Base-by-base conservation (phyloP, 495 filamentous ascomycete species). In the Chaetomium fimeti region DNA sequence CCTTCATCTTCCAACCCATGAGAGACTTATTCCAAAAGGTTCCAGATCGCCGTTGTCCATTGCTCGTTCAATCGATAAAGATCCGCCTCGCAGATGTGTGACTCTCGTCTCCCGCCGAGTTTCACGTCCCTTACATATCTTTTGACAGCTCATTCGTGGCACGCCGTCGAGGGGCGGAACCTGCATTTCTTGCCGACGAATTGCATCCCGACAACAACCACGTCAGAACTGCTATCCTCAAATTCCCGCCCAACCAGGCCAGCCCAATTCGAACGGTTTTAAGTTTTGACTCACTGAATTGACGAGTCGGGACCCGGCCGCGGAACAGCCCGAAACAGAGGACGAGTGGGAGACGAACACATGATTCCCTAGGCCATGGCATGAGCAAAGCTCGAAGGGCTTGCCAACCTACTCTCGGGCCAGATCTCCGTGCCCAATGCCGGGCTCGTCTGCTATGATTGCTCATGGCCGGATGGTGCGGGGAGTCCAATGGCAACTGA, bases 331-430 rank as follows among this genome's bases (percentile, higher is more conserved):
- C n/a, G 47, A 52, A 49, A 28, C 6, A 16, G 52, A 54, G 62
- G 62, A 65, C 71, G 64, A 73, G 72, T 73, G 63, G 69, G 32
- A 71, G 53, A 56, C 53, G 64, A 65, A 74, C 71, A 73, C 69
- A 71, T 64, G 66, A 72, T 65, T 66, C 58, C 61, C 69, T 60
- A n/a, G 22, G 55, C 20, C 22, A 71, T 73, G 66, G 67, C 64
- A 71, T 71, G 66, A 74, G 66, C 61, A 67, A 18, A 1, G n/a
- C 4, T n/a, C n/a, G 32, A 45, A 43, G 64, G 48, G 58, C 48
- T 29, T 61, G 65, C 20, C 20, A 20, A 15, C 12, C 22, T 32
- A 15, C 11, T 69, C 57, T 43, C 52, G 45, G 43, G 60, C 64
- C 57, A 66, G 25, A 65, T 65, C 62, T 53, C 55, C 27, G 55